These are phyloP conservation scores for Mycena latifolia DNA, from an alignment of 768 basidiomycete genomes.

Conservation along the genomic window DNA sequence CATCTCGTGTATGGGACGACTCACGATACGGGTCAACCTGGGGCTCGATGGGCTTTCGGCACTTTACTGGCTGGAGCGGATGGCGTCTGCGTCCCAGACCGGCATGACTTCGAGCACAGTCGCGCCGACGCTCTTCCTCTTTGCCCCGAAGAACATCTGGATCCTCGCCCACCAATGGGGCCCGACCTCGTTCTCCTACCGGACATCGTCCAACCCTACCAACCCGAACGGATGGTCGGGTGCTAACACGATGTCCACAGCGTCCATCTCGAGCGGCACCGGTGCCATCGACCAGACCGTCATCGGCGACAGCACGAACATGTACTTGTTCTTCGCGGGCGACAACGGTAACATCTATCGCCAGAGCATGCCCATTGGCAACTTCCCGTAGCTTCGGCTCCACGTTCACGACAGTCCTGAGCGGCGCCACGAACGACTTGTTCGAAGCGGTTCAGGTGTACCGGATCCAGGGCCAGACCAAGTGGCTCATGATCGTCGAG, in stretches of 20 bases:
- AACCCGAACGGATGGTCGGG: conserved; percentile 31
- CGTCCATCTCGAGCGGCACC: conserved; percentile 14
- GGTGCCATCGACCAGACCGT: conserved; percentile 30
- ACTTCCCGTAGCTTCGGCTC: conserved; percentile 28
- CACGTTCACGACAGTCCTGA: conserved; percentile 9
- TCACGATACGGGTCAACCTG: conserved; percentile 24
- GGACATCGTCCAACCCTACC: conserved; percentile 25
- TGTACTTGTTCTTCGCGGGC: conserved; percentile 34
- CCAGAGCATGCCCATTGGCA: conserved; percentile 27
- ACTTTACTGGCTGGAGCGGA: conserved; percentile 24
- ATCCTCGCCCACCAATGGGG: conserved; percentile 26
- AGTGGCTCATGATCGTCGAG: conserved; percentile 34
- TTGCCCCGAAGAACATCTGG: conserved; percentile 26
- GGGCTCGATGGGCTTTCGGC: conserved; percentile 29
- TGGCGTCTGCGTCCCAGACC: conserved; percentile 29
- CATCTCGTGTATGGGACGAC: conserved; percentile 27
- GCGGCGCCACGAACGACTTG: conserved; percentile 23
- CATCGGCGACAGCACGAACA: conserved; percentile 32
- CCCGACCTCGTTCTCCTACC: conserved; percentile 20
- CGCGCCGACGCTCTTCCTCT: conserved; percentile 28
- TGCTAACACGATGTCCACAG: conserved; percentile 7
- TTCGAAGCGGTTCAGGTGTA: conserved; percentile 36
- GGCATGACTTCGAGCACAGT: conserved; percentile 21
- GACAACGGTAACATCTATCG: conserved; percentile 33
- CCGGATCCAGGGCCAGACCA: conserved; percentile 20